Percentiles rank a stretch among this genome's conserved stretches.
These are phyloP conservation scores for Neonectria sp. DNA, from an alignment of 2,329 filamentous ascomycete genomes.

Conservation along the genomic window DNA sequence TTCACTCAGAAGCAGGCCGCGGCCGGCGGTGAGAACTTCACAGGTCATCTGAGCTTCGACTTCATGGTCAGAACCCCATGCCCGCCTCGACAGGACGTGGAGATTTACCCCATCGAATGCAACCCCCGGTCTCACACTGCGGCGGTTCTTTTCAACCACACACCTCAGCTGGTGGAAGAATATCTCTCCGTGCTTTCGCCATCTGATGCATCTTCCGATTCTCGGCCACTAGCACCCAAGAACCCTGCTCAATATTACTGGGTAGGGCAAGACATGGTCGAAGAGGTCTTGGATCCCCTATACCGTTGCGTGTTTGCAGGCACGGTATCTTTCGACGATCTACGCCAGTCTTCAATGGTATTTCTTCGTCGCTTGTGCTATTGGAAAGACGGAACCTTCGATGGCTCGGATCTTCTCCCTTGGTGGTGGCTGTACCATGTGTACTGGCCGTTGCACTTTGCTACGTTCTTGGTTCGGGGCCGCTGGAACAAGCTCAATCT, in stretches of 20 bases:
- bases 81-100: conserved; percentile 5
- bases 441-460: conserved; percentile 69
- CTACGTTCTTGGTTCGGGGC: conserved; percentile 59
- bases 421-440: conserved; percentile 71
- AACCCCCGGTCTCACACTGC: conserved; percentile 80
- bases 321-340: conserved; percentile 39
- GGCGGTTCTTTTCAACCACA: conserved; percentile 70
- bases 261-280: conserved; percentile 76
- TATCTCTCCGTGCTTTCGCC: conserved; percentile 66
- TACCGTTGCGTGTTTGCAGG: conserved; percentile 50
- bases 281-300: conserved; percentile 63
- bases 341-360: conserved; percentile 41
- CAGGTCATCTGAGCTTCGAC: conserved; percentile 81
- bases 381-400: conserved; percentile 71
- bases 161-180: conserved; percentile 62
- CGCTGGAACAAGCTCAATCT: conserved; percentile 78
- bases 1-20: conserved; percentile 74
- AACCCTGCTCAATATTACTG: conserved; percentile 66
- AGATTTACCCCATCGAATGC: conserved; percentile 78
- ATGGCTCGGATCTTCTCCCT: conserved; percentile 69
- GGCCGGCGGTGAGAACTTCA: conserved; percentile 66
- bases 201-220: neutral
- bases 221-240: conserved; percentile 41
- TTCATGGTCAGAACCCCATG: conserved; percentile 67
- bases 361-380: conserved; percentile 57